Evolutionary conservation across 768 basidiomycete species (phyloP), one percentile per base, ranked within the genome.

Genomic region (Psilocybe azurescens): DNA sequence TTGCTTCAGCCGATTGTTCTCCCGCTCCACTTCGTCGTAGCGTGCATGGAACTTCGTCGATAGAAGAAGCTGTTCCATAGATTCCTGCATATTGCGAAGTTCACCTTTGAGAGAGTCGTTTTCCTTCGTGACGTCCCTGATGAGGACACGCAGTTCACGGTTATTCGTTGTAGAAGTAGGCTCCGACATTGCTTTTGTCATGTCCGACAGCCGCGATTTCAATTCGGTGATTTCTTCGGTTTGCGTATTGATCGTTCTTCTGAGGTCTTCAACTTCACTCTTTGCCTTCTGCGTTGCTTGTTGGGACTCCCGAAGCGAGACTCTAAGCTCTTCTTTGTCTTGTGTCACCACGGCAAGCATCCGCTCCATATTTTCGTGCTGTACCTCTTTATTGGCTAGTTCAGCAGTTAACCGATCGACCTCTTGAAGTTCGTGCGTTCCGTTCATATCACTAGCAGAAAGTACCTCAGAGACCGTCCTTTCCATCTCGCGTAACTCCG

Each of bases 71-170:
- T 72, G 73, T 48, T 78, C 73, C 67, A 78, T 78, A 2, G 76
- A 74, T 36, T 68, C 65, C 32, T 79, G 68, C 73, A 76, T 77
- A 47, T 77, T 67, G 48, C 80, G 71, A 24, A 77, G 62, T 33
- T 76, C 69, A 3, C 59, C 60, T 61, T 79, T 80, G 46, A 81
- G 69, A 2, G 39, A 55, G 56, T 81, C 77, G 55, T 81, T 81
- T 69, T 81, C 80, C 55, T 72, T 71, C 9, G 80, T 80, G 20
- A 78, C 73, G 55, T 80, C 78, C 18, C 67, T 65, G 62, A 81
- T 70, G 36, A 80, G 60, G 14, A 81, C 71, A 55, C 73, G 73
- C 62, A 79, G 56, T 59, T 80, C 77, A 28, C 73, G 69, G 44
- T 71, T 69, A 58, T 73, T 77, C 1, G 72, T 65, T 33, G 65